Evolutionary conservation across 345 rosid species (phyloP).

Genomic region (Gossypium bickii): DNA sequence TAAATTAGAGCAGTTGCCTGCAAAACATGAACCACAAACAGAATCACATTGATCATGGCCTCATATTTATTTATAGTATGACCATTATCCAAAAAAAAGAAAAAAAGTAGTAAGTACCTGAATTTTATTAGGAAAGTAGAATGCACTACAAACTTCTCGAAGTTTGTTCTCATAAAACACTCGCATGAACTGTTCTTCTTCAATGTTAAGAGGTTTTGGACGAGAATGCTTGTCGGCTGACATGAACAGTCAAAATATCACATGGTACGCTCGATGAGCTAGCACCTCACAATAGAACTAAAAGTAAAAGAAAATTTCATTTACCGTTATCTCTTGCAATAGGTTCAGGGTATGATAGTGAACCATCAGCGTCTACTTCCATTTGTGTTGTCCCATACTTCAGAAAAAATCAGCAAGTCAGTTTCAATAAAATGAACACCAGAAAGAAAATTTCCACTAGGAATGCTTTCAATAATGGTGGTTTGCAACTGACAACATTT

Average conservation of each 20-base stretch:
- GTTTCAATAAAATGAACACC: conserved; percentile 9
- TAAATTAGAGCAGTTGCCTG: conserved; percentile 94
- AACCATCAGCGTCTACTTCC: conserved; percentile 86
- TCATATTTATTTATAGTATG: background rate
- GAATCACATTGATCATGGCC: background rate
- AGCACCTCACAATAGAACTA: background rate
- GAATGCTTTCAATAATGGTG: background rate
- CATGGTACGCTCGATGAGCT: background rate
- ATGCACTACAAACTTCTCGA: conserved; percentile 94
- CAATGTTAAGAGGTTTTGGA: conserved; percentile 70
- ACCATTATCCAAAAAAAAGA: background rate
- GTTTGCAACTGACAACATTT: background rate
- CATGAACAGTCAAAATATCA: conserved; percentile 8
- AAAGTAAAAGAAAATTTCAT: background rate
- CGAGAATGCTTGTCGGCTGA: conserved; percentile 78
- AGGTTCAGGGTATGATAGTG: conserved; percentile 62
- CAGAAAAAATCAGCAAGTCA: conserved; percentile 17
- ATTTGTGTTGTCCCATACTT: conserved; percentile 81
- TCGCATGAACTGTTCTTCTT: conserved; percentile 89
- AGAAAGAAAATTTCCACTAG: background rate
- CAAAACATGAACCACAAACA: conserved; percentile 26
- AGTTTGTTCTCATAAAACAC: conserved; percentile 84
- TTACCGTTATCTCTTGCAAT: conserved; percentile 51
- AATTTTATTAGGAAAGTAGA: conserved; percentile 91
- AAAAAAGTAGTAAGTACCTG: conserved; percentile 47